Evolutionary conservation across 352 stramenopile genomes (phyloP), one percentile per base, ranked within the genome.

Genomic region (Globisporangium perplexum): DNA sequence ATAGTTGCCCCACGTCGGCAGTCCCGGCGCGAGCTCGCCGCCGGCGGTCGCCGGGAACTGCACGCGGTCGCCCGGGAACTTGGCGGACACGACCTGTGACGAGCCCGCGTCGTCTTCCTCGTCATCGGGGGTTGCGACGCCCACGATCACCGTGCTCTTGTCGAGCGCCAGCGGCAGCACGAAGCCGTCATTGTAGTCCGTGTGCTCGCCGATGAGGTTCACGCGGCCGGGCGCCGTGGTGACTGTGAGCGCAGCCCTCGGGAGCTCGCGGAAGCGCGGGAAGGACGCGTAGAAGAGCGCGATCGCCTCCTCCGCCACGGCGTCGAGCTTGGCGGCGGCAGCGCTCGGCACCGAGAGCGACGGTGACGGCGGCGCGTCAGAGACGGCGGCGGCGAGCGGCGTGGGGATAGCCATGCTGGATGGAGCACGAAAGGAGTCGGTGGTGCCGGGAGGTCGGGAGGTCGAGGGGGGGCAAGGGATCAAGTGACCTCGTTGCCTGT

Each of bases 191-290:
- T 97, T 98, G 74, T 98, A 98, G 70, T 98, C 93, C 3, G 92
- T 98, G 72, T 98, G 93, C 68, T 98, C 93, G 42, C 81, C 84
- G 42, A 98, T 98, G 52, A 98, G 78, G 74, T 98, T 98, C n/a
- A 98, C 94, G 46, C 94, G 84, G 45, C 95, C 95, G 10, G 95
- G 95, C 26, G 95, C 93, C 1, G 60, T 72, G 12, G 83, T 76
- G 51, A 88, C 81, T 52, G 71, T 81, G 20, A 88, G 57, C 17
- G 66, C 61, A 11, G 64, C 47, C 33, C 71, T 69, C 43, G 76
- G 69, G 24, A 78, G 42, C 31, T 68, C 48, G 17, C 57, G 50
- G 33, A 71, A 47, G 49, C 68, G 57, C 56, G 64, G 59, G 65
- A 84, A 87, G 15, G 66, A 72, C 24, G 64, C 59, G 69, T 79